A percentile compares a stretch with the other conserved stretches of the same genome.
Conservation (phyloP, 1,284 basidiomycete genomes). For the Pyrrhoderma noxium region DNA sequence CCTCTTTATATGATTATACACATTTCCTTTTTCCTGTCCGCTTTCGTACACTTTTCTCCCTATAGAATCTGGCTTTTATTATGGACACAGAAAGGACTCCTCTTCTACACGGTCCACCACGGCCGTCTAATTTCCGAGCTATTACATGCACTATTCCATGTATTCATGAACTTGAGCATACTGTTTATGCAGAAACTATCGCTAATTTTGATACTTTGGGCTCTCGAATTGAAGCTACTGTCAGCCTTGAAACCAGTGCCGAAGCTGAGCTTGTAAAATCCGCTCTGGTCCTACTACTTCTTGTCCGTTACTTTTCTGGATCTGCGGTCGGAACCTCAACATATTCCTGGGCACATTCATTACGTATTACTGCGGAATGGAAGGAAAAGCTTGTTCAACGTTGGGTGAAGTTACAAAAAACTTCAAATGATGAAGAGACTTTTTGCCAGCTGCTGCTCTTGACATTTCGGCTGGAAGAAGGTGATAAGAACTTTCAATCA, state of each 20-base stretch:
- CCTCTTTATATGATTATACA: too few relatives aligned
- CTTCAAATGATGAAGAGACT: background rate
- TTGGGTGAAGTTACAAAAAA: slow-evolving; percentile 5
- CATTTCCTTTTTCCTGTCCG: too few relatives aligned
- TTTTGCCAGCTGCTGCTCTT: slow-evolving; percentile 6
- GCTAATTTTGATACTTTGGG: background rate
- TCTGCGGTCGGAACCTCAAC: background rate
- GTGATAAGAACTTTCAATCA: background rate
- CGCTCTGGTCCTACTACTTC: slow-evolving; percentile 6
- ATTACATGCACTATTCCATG: background rate
- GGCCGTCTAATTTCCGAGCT: too few relatives aligned
- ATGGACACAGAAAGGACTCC: slow-evolving; percentile 14
- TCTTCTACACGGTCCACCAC: background rate
- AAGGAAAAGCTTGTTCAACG: background rate
- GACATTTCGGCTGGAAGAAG: slow-evolving; percentile 8
- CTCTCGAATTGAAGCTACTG: background rate
- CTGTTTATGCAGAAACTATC: background rate
- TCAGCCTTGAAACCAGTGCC: too few relatives aligned
- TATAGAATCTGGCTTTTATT: too few relatives aligned
- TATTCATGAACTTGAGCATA: slow-evolving; percentile 4
- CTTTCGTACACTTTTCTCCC: too few relatives aligned
- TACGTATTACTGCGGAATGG: background rate
- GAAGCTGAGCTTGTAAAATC: background rate
- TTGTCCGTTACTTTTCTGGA: slow-evolving; percentile 7
- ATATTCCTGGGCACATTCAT: background rate